Conservation (phyloP, 129 eudicot species). For the Calendula officinalis region DNA sequence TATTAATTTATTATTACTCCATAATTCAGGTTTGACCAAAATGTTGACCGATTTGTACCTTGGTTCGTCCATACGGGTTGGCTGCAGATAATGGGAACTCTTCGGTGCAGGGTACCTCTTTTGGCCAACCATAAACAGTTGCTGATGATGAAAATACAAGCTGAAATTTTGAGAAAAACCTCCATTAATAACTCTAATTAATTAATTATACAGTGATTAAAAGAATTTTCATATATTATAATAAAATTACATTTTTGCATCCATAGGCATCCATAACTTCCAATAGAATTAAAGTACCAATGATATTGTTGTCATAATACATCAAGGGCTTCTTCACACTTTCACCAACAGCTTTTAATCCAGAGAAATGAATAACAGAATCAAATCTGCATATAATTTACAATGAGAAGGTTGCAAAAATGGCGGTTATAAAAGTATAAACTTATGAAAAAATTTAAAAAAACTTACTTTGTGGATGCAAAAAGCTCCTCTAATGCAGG, state of each 20-base stretch:
- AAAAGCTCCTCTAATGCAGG: slow-evolving; percentile 75
- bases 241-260: slow-evolving; percentile 70
- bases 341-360: slow-evolving; percentile 97
- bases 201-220: too few relatives aligned
- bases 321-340: slow-evolving; percentile 83
- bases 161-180: slow-evolving; percentile 25
- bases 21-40: slow-evolving; percentile 16
- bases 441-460: too few relatives aligned
- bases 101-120: slow-evolving; percentile 82
- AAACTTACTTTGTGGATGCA: slow-evolving; percentile 58
- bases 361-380: slow-evolving; percentile 95
- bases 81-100: slow-evolving; percentile 70
- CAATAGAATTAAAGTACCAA: slow-evolving; percentile 74
- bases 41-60: slow-evolving; percentile 40
- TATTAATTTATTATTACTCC: not conserved
- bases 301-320: slow-evolving; percentile 75
- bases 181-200: not conserved
- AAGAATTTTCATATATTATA: not conserved
- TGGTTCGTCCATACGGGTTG: slow-evolving; percentile 90
- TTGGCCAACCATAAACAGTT: slow-evolving; percentile 89
- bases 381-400: slow-evolving; percentile 70
- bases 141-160: slow-evolving; percentile 88
- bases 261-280: slow-evolving; percentile 94
- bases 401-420: not conserved
- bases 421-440: not conserved